phyloP scores from a whole-genome alignment of 208 protist species.

The Trypanosomatidae sp. region DNA sequence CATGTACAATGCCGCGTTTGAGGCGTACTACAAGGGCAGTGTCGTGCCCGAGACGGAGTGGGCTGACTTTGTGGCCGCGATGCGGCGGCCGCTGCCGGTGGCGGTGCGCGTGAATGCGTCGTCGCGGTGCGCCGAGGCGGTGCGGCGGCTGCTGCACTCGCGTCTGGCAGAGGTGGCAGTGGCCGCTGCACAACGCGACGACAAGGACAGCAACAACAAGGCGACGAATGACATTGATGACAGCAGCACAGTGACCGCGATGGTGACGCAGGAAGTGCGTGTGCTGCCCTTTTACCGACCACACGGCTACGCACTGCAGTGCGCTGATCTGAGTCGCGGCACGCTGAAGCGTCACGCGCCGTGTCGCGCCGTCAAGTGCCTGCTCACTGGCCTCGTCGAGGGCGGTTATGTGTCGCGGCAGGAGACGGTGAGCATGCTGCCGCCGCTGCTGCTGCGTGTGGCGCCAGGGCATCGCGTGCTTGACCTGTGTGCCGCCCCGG shows the following conservation, averaged over 20 bases:
- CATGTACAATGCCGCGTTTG: slow-evolving; percentile 50
- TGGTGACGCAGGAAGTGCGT: too few relatives aligned
- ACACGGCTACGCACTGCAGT: slow-evolving; percentile 46
- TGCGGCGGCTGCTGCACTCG: too few relatives aligned
- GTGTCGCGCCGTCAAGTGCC: slow-evolving; percentile 42
- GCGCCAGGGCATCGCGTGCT: slow-evolving; percentile 61
- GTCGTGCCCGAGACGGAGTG: slow-evolving; percentile 49
- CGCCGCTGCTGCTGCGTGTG: slow-evolving; percentile 67
- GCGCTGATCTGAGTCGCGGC: slow-evolving; percentile 50
- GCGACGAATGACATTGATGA: too few relatives aligned
- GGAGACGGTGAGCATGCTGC: slow-evolving; percentile 86
- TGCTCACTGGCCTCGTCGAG: slow-evolving; percentile 76
- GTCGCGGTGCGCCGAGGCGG: slow-evolving; percentile 7
- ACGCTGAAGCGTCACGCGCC: slow-evolving; percentile 63
- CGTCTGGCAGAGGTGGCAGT: too few relatives aligned
- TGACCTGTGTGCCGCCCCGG: slow-evolving; percentile 83
- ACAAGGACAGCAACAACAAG: too few relatives aligned
- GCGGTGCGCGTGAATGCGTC: slow-evolving; percentile 42
- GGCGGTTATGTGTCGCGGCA: slow-evolving; percentile 88
- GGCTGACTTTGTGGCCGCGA: slow-evolving; percentile 32
- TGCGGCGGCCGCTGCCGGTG: slow-evolving; percentile 65
- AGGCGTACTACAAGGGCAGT: slow-evolving; percentile 53
- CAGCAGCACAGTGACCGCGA: too few relatives aligned
- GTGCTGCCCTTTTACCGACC: slow-evolving; percentile 49
- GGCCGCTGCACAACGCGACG: too few relatives aligned